Conservation (phyloP, 495 filamentous ascomycete species). For the Saxophila tyrrhenica region DNA sequence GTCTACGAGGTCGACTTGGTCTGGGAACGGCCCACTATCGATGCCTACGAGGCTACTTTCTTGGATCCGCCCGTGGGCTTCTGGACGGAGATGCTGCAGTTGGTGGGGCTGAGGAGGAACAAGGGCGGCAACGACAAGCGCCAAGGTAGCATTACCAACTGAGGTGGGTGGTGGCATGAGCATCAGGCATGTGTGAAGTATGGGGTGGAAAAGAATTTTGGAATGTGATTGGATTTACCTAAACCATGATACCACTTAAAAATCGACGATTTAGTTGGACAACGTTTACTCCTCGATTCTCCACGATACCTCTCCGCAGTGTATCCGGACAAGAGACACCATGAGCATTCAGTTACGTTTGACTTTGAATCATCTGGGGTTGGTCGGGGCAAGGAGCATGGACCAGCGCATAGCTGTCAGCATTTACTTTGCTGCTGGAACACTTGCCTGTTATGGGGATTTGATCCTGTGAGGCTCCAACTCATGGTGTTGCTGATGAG, state of each 20-base stretch:
- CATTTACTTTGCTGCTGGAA: no score
- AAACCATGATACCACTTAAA: background rate
- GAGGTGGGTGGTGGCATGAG: background rate
- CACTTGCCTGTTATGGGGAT: no score
- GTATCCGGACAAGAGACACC: background rate
- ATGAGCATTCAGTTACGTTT: no score
- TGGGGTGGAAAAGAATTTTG: background rate
- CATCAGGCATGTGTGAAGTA: background rate
- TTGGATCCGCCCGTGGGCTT: constrained; percentile 28
- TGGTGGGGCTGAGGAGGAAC: constrained; percentile 10
- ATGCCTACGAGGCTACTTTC: constrained; percentile 31
- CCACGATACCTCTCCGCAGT: background rate
- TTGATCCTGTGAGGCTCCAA: no score
- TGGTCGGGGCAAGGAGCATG: no score
- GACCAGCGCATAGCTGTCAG: no score
- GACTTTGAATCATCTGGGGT: no score
- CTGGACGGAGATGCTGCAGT: constrained; percentile 34
- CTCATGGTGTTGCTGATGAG: no score
- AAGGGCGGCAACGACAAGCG: constrained; percentile 7
- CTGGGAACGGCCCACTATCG: constrained; percentile 38
- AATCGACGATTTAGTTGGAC: background rate
- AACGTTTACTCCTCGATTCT: background rate
- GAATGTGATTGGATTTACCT: background rate
- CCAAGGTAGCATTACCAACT: background rate
- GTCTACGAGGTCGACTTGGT: constrained; percentile 43